Base-by-base conservation (phyloP, 768 basidiomycete genomes). In the Ramaria sp. region DNA sequence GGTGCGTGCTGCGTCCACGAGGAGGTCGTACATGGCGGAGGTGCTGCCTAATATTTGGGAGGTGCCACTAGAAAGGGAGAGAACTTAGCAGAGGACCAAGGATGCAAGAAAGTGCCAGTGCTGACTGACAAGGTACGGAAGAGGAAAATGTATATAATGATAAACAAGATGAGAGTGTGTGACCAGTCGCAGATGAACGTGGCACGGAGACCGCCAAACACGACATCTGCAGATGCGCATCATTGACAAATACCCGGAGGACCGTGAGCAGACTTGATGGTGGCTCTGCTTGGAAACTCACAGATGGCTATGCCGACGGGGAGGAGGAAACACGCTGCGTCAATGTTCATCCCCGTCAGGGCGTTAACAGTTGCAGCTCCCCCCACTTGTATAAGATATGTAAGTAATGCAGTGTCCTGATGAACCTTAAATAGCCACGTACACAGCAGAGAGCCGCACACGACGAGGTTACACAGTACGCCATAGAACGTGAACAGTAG, bases 401-500 rank as follows among this genome's bases (percentile, higher is more conserved):
- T 45, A 19, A 54, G 34, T 20, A 39, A 22, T 7, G 27, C 27
- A 27, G 27, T 27, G 27, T 27, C 27, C 27, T 27, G 27, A 5
- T 27, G 27, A 27, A 27, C 3, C 27, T 27, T 5, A n/a, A 27
- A 54, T 22, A 31, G 41, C 12, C 13, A 37, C 34, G 13, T 7
- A 78, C 76, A 71, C 2, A 82, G 69, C 3, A 81, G 62, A 11
- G 74, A 76, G 17, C 78, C 76, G 59, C 76, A 75, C 13, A 78
- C 75, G 33, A 82, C 68, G 51, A 81, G 69, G 38, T 74, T 75
- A 59, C 75, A 79, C 3, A 80, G 64, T 57, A 80, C 74, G 0
- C 66, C 78, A 60, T 79, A 81, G 60, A 80, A 76, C 1, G 73
- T 74, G 61, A 80, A 81, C 19, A 80, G 64, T 12, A 78, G 60